Evolutionary conservation across 805 yeast species (phyloP).

Genomic region (Ogataea saltuana): DNA sequence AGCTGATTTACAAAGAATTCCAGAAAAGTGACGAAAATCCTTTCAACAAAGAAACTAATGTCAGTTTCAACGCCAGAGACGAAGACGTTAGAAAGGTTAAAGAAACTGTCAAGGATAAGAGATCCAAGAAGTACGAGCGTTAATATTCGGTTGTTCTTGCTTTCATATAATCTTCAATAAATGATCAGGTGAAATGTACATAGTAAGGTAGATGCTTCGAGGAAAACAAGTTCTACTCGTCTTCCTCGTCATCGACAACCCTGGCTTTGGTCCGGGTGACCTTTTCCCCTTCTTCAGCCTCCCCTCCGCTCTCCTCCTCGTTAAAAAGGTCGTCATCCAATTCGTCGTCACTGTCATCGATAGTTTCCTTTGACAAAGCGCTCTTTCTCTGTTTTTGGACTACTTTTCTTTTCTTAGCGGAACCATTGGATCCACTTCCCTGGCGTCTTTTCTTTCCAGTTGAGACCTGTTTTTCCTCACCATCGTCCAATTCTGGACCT

Average conservation of each 20-base stretch:
- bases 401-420: constrained; percentile 5
- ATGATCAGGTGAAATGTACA: constrained; percentile 8
- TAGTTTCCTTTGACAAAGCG: constrained; percentile 29
- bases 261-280: constrained; percentile 21
- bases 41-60: constrained; percentile 72
- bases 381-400: constrained; percentile 23
- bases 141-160: no score
- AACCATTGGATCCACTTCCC: constrained; percentile 8
- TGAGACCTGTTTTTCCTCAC: constrained; percentile 16
- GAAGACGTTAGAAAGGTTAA: constrained; percentile 45
- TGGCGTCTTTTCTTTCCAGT: constrained; percentile 16
- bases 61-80: constrained; percentile 63
- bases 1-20: constrained; percentile 74
- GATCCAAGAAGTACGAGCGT: constrained; percentile 35
- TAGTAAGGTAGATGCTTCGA: no score
- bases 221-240: constrained; percentile 18
- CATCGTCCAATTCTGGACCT: constrained; percentile 13
- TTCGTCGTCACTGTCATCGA: constrained; percentile 37
- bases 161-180: constrained; percentile 3
- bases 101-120: constrained; percentile 31
- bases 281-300: constrained; percentile 10
- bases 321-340: constrained; percentile 20
- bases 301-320: constrained; percentile 18
- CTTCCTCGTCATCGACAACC: constrained; percentile 27
- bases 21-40: constrained; percentile 81